Conservation (phyloP, 257 asterid species). For the Salvia hispanica region DNA sequence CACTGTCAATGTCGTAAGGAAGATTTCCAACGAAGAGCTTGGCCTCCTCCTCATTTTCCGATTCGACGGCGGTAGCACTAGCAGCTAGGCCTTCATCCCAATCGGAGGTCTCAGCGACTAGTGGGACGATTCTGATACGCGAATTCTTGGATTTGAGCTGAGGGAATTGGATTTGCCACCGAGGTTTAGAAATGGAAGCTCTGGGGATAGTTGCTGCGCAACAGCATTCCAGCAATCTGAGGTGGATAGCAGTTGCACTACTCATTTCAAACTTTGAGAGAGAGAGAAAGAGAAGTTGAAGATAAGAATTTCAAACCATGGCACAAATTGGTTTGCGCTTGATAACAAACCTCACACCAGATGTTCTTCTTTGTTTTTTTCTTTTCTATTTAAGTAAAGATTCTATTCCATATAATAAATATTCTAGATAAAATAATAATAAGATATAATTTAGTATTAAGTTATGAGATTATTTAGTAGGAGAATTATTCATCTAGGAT, state of each 20-base stretch:
- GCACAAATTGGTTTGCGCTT: slow-evolving; percentile 10
- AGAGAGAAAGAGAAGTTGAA: not conserved
- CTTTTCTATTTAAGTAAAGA: too few relatives aligned
- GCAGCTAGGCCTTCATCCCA: slow-evolving; percentile 34
- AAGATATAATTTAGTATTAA: too few relatives aligned
- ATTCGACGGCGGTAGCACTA: slow-evolving; percentile 9
- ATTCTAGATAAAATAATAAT: too few relatives aligned
- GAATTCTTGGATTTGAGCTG: slow-evolving; percentile 40
- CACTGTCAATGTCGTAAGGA: slow-evolving; percentile 71
- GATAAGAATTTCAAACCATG: slow-evolving; percentile 34
- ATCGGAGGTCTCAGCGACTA: slow-evolving; percentile 45
- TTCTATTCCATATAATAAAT: too few relatives aligned
- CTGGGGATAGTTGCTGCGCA: slow-evolving; percentile 32
- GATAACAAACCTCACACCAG: not conserved
- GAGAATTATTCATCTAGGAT: too few relatives aligned
- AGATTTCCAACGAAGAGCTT: slow-evolving; percentile 80
- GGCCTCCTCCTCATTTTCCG: slow-evolving; percentile 60
- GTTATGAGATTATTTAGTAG: too few relatives aligned
- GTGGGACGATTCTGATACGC: slow-evolving; percentile 34
- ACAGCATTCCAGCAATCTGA: slow-evolving; percentile 41
- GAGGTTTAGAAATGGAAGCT: slow-evolving; percentile 34
- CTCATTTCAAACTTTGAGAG: slow-evolving; percentile 30
- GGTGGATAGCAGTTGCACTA: slow-evolving; percentile 41
- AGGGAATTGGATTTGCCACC: slow-evolving; percentile 30
- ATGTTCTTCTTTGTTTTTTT: too few relatives aligned